Percentiles rank a stretch among this genome's conserved stretches.
phyloP scores from a whole-genome alignment of 78 protist genomes.

The Emiliania huxleyi region DNA sequence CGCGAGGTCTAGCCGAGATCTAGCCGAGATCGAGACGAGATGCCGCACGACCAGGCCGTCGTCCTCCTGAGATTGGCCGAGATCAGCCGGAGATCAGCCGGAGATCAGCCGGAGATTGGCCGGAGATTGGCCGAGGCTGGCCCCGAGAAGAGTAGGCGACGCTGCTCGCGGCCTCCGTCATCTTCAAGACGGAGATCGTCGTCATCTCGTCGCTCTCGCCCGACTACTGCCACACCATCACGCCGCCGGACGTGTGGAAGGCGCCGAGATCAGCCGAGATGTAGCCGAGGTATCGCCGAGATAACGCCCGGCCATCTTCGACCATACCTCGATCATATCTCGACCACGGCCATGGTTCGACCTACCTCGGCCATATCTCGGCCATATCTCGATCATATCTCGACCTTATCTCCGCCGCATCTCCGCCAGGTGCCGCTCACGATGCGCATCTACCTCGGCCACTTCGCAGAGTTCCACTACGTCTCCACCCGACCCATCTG shows the following conservation, averaged over 20 bases:
- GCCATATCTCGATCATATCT: neutral
- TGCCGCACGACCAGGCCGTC: too few relatives aligned
- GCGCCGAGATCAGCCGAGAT: too few relatives aligned
- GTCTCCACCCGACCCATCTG: neutral
- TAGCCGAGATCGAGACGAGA: too few relatives aligned
- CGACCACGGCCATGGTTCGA: too few relatives aligned
- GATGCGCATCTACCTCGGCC: neutral
- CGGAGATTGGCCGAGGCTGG: too few relatives aligned
- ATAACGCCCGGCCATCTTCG: too few relatives aligned
- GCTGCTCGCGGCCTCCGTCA: neutral
- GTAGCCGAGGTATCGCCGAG: too few relatives aligned
- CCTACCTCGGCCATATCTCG: neutral
- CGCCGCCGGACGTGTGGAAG: neutral
- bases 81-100: too few relatives aligned
- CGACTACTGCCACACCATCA: constrained; percentile 8
- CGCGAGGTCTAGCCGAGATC: too few relatives aligned
- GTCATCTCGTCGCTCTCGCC: neutral
- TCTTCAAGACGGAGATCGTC: neutral
- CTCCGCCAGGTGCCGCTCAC: neutral
- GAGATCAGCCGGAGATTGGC: too few relatives aligned
- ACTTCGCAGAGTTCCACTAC: neutral
- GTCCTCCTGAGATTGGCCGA: too few relatives aligned
- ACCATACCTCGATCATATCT: too few relatives aligned
- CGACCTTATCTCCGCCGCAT: neutral
- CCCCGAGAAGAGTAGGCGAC: neutral